Conservation (phyloP, 257 asterid genomes). For the Asclepias syriaca region DNA sequence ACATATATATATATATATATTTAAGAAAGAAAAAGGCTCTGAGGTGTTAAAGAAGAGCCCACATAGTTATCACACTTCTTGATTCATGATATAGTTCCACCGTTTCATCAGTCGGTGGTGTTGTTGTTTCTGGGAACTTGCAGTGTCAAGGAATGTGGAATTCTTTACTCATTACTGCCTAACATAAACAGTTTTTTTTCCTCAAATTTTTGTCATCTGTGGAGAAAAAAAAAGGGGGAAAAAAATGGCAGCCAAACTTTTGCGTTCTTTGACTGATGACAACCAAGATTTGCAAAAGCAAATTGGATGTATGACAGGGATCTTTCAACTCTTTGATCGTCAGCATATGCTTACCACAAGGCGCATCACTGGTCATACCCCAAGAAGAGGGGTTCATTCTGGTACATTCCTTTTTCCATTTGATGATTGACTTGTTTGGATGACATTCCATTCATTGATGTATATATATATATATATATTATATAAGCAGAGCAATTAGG, state of each 20-base stretch:
- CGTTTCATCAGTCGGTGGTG: background rate
- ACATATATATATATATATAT: too few relatives aligned
- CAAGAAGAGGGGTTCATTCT: constrained; percentile 39
- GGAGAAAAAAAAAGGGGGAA: constrained; percentile 1
- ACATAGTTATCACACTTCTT: background rate
- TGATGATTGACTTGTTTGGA: constrained; percentile 1
- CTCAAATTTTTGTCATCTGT: constrained; percentile 13
- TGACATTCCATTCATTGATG: background rate
- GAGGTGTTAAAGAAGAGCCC: background rate
- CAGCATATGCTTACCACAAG: constrained; percentile 45
- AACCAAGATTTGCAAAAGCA: constrained; percentile 79
- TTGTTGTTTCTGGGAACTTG: constrained; percentile 9
- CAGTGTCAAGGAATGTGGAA: constrained; percentile 3
- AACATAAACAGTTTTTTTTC: background rate
- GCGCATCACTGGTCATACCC: constrained; percentile 43
- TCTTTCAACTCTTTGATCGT: constrained; percentile 81
- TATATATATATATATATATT: background rate
- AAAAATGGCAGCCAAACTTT: constrained; percentile 74
- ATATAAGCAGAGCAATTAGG: background rate
- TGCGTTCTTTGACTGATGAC: constrained; percentile 81
- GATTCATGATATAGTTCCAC: background rate
- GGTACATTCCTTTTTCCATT: constrained; percentile 38
- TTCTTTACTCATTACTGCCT: constrained; percentile 6
- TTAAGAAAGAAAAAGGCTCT: background rate
- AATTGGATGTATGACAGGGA: constrained; percentile 90